Evolutionary conservation across 768 basidiomycete genomes (phyloP), one percentile per base, ranked within the genome.

Genomic region (Hygrophorus russula): DNA sequence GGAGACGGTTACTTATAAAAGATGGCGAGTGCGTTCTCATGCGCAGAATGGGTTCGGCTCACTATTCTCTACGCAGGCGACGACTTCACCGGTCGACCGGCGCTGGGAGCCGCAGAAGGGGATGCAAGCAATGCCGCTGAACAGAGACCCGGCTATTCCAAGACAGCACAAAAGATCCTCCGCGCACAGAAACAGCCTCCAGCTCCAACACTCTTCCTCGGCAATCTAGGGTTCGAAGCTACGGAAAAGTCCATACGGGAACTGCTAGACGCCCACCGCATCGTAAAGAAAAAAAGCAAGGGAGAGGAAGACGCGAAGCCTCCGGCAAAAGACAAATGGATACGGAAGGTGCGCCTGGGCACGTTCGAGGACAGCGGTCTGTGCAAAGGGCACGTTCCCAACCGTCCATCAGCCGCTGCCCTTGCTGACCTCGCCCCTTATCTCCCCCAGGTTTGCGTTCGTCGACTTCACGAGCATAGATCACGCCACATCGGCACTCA

Each of bases 361-460:
- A 93, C 92, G 13, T 99, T 99, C 51, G 91, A 97, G 58, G 94
- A 99, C 60, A 86, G 78, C 39, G 96, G 94, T 7, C 63, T 76
- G 42, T 98, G 94, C 65, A 99, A 98, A 71, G 94, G 94, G 94
- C 96, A 56, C 46, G 72, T 66, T 39, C 5, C 13, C 19, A n/a
- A n/a, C 19, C 35, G 7, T 35, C 38, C 36, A 5, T 19, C n/a
- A 17, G 39, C 19, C 6, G 14, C 17, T 33, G 38, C 36, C 20
- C 32, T 31, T 14, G 17, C 14, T 37, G 7, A 18, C 18, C 17
- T 10, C 12, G 1, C n/a, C 19, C 18, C 29, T 18, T 27, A 40
- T 24, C 9, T 13, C 12, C 15, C 31, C 17, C 56, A 97, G 94
- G 12, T 98, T 89, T 65, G 91, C 87, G 0, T 98, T 98, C 57